These are phyloP conservation scores for Penicillium lividum DNA, from an alignment of 495 filamentous ascomycete species.

Conservation along the genomic window DNA sequence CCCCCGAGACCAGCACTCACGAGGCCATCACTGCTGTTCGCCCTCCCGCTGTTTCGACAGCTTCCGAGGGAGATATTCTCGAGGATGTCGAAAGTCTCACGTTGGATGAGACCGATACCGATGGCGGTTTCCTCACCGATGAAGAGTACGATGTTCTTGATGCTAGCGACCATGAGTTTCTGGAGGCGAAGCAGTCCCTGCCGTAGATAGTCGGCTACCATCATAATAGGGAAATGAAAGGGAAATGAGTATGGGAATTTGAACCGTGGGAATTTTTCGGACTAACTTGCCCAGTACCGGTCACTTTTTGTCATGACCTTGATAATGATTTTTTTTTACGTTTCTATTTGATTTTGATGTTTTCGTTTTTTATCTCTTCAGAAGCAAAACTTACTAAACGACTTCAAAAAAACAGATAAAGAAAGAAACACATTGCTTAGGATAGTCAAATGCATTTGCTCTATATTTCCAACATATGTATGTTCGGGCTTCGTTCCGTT, in stretches of 20 bases:
- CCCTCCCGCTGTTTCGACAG: conserved; percentile 33
- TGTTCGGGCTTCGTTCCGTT: too few species aligned
- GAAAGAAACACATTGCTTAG: conserved; percentile 8
- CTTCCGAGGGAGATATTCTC: conserved; percentile 54
- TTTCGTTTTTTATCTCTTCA: conserved; percentile 2
- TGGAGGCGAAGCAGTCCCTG: conserved; percentile 45
- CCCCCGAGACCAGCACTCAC: conserved; percentile 77
- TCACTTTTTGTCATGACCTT: conserved; percentile 23
- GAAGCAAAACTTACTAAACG: background rate
- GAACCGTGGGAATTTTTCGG: conserved; percentile 17
- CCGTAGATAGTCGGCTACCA: conserved; percentile 16
- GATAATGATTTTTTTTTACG: conserved; percentile 11
- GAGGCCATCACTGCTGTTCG: conserved; percentile 44
- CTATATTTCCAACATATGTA: background rate
- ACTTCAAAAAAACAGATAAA: conserved; percentile 6
- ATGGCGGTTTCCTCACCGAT: conserved; percentile 83
- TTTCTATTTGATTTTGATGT: conserved; percentile 10
- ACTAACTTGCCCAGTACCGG: conserved; percentile 4
- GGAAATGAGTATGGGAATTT: conserved; percentile 22
- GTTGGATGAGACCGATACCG: conserved; percentile 58
- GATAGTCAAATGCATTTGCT: conserved; percentile 8
- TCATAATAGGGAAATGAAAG: conserved; percentile 13
- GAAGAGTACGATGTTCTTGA: conserved; percentile 97
- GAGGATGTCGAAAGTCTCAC: conserved; percentile 72
- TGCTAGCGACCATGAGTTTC: conserved; percentile 88